These are phyloP conservation scores for Hirsutella rhossiliensis DNA, from an alignment of 2,329 filamentous ascomycete genomes.

Conservation along the genomic window DNA sequence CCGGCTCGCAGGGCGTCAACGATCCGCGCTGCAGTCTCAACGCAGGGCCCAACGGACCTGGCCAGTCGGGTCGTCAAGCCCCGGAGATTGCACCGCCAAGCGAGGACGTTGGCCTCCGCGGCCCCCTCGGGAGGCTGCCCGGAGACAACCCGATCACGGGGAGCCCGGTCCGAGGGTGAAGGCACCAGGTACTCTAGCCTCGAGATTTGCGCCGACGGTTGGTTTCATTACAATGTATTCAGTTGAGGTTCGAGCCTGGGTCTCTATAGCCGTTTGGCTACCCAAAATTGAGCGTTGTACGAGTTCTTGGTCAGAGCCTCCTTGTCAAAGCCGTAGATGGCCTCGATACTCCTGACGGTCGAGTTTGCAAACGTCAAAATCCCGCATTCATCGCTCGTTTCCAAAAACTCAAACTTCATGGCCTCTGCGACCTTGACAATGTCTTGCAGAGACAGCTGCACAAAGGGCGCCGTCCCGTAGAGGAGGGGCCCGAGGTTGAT, in stretches of 20 bases:
- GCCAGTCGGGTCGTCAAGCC: slow-evolving; percentile 6
- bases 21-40: slow-evolving; percentile 13
- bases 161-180: neutral
- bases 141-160: slow-evolving; percentile 14
- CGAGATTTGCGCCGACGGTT: neutral
- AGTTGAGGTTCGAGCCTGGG: neutral
- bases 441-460: slow-evolving; percentile 43
- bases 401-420: slow-evolving; percentile 39
- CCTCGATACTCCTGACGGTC: slow-evolving; percentile 31
- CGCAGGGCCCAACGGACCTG: slow-evolving; percentile 12
- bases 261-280: slow-evolving; percentile 19
- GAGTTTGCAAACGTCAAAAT: slow-evolving; percentile 26
- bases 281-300: slow-evolving; percentile 43
- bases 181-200: too few relatives aligned
- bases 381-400: slow-evolving; percentile 28
- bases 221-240: neutral
- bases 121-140: slow-evolving; percentile 11
- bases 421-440: slow-evolving; percentile 32
- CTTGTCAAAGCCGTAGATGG: slow-evolving; percentile 39
- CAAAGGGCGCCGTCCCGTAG: slow-evolving; percentile 40
- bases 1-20: slow-evolving; percentile 10
- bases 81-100: slow-evolving; percentile 9
- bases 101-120: slow-evolving; percentile 13
- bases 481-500: slow-evolving; percentile 44
- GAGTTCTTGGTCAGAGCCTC: slow-evolving; percentile 37